These are phyloP conservation scores for Populus simonii DNA, from an alignment of 345 rosid species.

Conservation along the genomic window DNA sequence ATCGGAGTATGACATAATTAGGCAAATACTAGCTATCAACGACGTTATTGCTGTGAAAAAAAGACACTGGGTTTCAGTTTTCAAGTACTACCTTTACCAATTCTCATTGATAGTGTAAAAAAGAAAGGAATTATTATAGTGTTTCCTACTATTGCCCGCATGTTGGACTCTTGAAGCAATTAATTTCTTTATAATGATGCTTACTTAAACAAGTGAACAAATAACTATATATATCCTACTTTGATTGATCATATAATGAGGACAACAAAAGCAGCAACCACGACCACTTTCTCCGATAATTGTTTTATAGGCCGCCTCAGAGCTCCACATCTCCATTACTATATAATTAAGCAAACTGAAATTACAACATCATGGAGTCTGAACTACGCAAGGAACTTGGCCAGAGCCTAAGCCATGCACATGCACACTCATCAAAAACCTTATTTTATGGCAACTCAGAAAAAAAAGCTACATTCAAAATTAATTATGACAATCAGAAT, in stretches of 20 bases:
- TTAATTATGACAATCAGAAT: not conserved
- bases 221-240: not conserved
- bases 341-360: not conserved
- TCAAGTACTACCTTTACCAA: too few relatives aligned
- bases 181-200: constrained; percentile 4
- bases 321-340: not conserved
- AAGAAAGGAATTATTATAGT: too few relatives aligned
- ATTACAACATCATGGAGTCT: not conserved
- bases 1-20: too few relatives aligned
- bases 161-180: not conserved
- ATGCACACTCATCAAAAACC: not conserved
- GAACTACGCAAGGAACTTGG: not conserved
- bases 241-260: not conserved
- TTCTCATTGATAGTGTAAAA: too few relatives aligned
- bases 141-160: too few relatives aligned
- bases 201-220: constrained; percentile 4
- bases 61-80: too few relatives aligned
- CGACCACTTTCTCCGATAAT: not conserved
- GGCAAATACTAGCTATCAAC: too few relatives aligned
- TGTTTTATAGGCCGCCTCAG: not conserved
- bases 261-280: not conserved
- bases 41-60: too few relatives aligned
- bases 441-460: not conserved
- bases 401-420: not conserved
- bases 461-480: not conserved